Base-by-base conservation (phyloP, 164 flowering plant species). In the Chimonanthus salicifolius region DNA sequence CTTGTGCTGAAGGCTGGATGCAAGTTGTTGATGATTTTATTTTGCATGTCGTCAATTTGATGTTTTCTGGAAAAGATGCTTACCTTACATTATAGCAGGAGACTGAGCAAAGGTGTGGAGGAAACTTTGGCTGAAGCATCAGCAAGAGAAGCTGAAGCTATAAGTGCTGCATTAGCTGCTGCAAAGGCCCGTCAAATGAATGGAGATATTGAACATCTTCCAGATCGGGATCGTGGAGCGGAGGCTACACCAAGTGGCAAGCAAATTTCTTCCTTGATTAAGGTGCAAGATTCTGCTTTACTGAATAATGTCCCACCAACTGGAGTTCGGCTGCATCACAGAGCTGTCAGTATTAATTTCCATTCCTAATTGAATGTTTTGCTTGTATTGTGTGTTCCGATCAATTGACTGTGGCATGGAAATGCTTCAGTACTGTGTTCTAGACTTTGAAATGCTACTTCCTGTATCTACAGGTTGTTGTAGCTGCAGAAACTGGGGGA, bases 61-160 rank as follows among this genome's bases (percentile, higher is more conserved):
- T 6, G 15, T 48, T 77, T 58, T 67, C 46, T 43, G 62, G 8
- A 60, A 50, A 18, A 11, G 71, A 48, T 16, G n/a, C 50, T 76
- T 48, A 68, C 16, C 21, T 47, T 76, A 47, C 47, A 67, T 65
- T 21, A 62, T 71, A 63, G 76, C 84, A 96, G 99, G 88, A 85
- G 92, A 79, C 75, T 77, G 70, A 91, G 83, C 82, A 94, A 94
- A 87, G 99, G 98, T 18, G 99, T 96, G 65, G 99, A 96, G 76
- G 89, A 89, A 33, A 33, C 33, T 78, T 82, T 96, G 84, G 99
- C 94, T 84, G 97, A 94, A 84, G 99, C 99, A 62, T 87, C 99
- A 46, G 94, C 98, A 66, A 98, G 97, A 68, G 99, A 96, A 85
- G 97, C 97, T 71, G 98, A 96, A 79, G 99, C 99, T 73, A 96